Conservation (phyloP, 495 filamentous ascomycete genomes). For the Friedmanniomyces simplex region DNA sequence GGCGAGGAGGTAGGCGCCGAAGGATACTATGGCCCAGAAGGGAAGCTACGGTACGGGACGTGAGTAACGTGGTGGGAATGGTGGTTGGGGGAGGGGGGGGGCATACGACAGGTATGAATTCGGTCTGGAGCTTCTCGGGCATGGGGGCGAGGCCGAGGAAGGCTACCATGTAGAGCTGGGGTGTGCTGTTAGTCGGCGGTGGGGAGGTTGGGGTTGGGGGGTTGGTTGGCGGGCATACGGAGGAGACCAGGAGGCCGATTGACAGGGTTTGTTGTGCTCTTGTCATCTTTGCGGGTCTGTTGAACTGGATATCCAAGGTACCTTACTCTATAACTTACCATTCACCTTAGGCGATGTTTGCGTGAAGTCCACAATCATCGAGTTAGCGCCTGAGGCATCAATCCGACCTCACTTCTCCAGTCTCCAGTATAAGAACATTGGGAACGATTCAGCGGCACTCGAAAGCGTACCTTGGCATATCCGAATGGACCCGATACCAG, state of each 20-base stretch:
- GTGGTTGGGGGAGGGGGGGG: not conserved
- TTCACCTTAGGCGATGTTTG: too few relatives aligned
- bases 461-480: too few relatives aligned
- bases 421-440: too few relatives aligned
- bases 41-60: slow-evolving; percentile 52
- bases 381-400: not conserved
- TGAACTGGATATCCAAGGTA: too few relatives aligned
- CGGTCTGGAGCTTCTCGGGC: slow-evolving; percentile 57
- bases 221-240: slow-evolving; percentile 45
- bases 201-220: slow-evolving; percentile 4
- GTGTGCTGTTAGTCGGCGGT: not conserved
- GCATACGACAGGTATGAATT: slow-evolving; percentile 61
- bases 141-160: slow-evolving; percentile 80
- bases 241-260: slow-evolving; percentile 72
- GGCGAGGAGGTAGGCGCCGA: slow-evolving; percentile 87
- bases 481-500: too few relatives aligned
- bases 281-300: slow-evolving; percentile 52
- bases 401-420: not conserved
- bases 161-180: slow-evolving; percentile 74
- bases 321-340: too few relatives aligned
- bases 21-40: slow-evolving; percentile 82
- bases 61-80: not conserved
- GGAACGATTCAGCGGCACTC: too few relatives aligned
- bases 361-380: too few relatives aligned
- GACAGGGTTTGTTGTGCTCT: slow-evolving; percentile 90